Percentiles rank a stretch among this genome's conserved stretches.
Conservation (phyloP, 148 eudicot genomes). For the Rhododendron vialii region DNA sequence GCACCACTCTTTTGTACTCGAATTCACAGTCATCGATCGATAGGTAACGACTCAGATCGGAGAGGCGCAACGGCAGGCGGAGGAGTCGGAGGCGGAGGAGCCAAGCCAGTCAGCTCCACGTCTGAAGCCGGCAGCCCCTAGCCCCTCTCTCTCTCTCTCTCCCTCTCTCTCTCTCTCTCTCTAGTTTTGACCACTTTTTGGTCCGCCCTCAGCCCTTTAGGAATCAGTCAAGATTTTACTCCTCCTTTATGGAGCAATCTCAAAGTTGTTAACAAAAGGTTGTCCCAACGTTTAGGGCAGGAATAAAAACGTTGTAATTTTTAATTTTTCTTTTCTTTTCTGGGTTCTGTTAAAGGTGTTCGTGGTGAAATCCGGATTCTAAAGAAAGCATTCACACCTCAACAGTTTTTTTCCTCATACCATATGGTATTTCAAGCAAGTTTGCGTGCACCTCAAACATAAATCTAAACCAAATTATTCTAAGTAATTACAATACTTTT, state of each 20-base stretch:
- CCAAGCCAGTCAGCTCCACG: background rate
- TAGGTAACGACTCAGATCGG: no score
- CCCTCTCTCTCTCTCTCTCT: background rate
- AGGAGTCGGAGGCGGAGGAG: background rate
- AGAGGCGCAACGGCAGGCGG: no score
- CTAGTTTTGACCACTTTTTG: background rate
- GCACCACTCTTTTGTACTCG: background rate
- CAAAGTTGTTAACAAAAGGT: background rate
- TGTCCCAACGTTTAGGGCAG: background rate
- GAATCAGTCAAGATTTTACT: background rate
- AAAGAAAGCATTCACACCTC: background rate
- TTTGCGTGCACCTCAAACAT: no score
- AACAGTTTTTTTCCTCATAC: background rate
- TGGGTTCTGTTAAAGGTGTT: background rate
- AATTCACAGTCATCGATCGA: no score
- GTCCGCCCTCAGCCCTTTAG: background rate
- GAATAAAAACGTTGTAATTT: background rate
- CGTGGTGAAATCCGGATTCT: background rate
- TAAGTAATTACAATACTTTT: background rate
- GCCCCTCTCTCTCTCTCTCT: background rate
- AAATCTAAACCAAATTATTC: background rate
- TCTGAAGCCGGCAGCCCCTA: background rate
- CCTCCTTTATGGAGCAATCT: background rate
- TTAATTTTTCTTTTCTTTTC: background rate
- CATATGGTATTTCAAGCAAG: no score